A percentile compares a stretch with the other conserved stretches of the same genome.
Evolutionary conservation across 805 yeast species (phyloP).

Genomic region (Cyberlindnera lachancei): DNA sequence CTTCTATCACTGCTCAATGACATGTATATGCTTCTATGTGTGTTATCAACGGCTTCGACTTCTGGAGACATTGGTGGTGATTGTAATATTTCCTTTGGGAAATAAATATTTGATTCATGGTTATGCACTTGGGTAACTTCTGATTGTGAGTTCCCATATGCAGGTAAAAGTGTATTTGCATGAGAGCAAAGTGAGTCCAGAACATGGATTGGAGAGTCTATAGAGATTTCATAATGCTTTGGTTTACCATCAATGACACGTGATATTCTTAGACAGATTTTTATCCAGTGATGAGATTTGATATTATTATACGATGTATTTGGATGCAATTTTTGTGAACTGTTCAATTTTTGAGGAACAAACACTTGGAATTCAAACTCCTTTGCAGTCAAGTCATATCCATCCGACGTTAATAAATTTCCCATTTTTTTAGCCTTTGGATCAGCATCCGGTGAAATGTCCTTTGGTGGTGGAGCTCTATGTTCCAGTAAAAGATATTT

Average conservation of each 20-base stretch:
- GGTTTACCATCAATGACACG: slow-evolving; percentile 58
- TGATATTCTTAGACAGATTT: slow-evolving; percentile 76
- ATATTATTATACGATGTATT: slow-evolving; percentile 76
- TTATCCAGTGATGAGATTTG: slow-evolving; percentile 93
- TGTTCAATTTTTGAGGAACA: slow-evolving; percentile 63
- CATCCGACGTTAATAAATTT: slow-evolving; percentile 28
- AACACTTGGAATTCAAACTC: slow-evolving; percentile 84
- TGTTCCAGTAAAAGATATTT: slow-evolving; percentile 79
- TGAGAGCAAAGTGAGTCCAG: slow-evolving; percentile 73
- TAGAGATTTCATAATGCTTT: slow-evolving; percentile 89
- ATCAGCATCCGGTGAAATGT: slow-evolving; percentile 25
- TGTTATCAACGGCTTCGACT: slow-evolving; percentile 38
- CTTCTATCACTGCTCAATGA: slow-evolving; percentile 14
- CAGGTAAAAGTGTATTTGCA: slow-evolving; percentile 71
- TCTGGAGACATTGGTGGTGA: slow-evolving; percentile 52
- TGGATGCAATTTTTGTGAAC: slow-evolving; percentile 61
- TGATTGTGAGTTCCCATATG: slow-evolving; percentile 38
- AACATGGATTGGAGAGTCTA: slow-evolving; percentile 89
- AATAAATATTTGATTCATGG: slow-evolving; percentile 32
- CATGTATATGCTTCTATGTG: slow-evolving; percentile 11
- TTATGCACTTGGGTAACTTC: slow-evolving; percentile 3
- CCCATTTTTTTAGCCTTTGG: slow-evolving; percentile 35
- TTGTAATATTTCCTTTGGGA: slow-evolving; percentile 29
- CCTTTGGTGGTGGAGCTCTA: slow-evolving; percentile 44
- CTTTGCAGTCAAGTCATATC: slow-evolving; percentile 56